These are phyloP conservation scores for Cydonia oblonga DNA, from an alignment of 331 rosid species.

Conservation along the genomic window DNA sequence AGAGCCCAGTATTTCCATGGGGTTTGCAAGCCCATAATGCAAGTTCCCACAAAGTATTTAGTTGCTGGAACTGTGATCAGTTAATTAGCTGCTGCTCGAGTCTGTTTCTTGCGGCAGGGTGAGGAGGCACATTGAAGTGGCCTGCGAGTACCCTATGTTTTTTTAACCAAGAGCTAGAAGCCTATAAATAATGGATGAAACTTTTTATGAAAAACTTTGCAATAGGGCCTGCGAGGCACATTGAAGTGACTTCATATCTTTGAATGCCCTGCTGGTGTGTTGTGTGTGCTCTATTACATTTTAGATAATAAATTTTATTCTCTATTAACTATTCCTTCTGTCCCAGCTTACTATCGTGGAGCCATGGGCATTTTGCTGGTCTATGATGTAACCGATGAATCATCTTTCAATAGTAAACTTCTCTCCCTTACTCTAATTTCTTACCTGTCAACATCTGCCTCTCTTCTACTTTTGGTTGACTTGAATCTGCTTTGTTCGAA, in stretches of 20 bases:
- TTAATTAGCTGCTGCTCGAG: not conserved
- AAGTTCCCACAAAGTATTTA: no score
- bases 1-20: not conserved
- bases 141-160: not conserved
- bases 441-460: not conserved
- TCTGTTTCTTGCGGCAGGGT: not conserved
- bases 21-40: not conserved
- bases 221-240: not conserved
- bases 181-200: not conserved
- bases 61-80: not conserved
- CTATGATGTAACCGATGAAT: constrained; percentile 87
- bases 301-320: not conserved
- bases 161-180: not conserved
- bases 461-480: not conserved
- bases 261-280: not conserved
- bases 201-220: not conserved
- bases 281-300: not conserved
- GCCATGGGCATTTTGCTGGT: constrained; percentile 97
- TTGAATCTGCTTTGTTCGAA: not conserved
- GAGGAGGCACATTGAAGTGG: not conserved
- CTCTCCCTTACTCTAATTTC: not conserved
- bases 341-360: constrained; percentile 86
- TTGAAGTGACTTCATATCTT: not conserved
- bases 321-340: not conserved
- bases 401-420: constrained; percentile 85